A percentile compares a stretch with the other conserved stretches of the same genome.
Conservation (phyloP, 768 basidiomycete genomes). For the Pisolithus tinctorius region DNA sequence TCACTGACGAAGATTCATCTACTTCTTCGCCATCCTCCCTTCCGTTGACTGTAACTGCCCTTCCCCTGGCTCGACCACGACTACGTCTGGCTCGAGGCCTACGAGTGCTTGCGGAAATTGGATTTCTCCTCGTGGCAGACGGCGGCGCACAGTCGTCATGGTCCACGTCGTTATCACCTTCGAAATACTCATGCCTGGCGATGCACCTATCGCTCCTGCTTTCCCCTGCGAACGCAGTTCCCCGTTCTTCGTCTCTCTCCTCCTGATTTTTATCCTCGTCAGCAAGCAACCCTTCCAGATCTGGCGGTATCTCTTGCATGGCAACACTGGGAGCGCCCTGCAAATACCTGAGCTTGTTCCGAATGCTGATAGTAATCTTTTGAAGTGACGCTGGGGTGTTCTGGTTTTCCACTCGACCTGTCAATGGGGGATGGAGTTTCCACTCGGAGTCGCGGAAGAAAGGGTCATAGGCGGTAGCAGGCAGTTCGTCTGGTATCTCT, state of each 20-base stretch:
- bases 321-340: slow-evolving; percentile 95
- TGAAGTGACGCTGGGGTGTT: slow-evolving; percentile 81
- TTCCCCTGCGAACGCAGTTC: slow-evolving; percentile 47
- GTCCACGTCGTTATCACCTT: slow-evolving; percentile 66
- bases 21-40: slow-evolving; percentile 34
- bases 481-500: slow-evolving; percentile 79
- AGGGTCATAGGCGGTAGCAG: slow-evolving; percentile 82
- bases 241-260: slow-evolving; percentile 66
- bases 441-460: slow-evolving; percentile 91
- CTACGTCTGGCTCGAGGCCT: slow-evolving; percentile 21
- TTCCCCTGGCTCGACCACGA: slow-evolving; percentile 27
- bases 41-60: slow-evolving; percentile 23
- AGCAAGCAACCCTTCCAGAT: slow-evolving; percentile 69
- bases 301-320: slow-evolving; percentile 95
- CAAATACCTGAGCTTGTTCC: slow-evolving; percentile 84
- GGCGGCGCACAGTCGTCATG: slow-evolving; percentile 32
- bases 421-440: slow-evolving; percentile 90
- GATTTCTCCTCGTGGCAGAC: slow-evolving; percentile 12
- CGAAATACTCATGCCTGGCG: slow-evolving; percentile 65
- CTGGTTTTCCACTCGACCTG: slow-evolving; percentile 87
- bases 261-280: slow-evolving; percentile 64
- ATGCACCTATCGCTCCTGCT: slow-evolving; percentile 44
- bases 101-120: slow-evolving; percentile 5
- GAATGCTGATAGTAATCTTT: slow-evolving; percentile 77
- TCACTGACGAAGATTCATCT: slow-evolving; percentile 26